Base-by-base conservation (phyloP, 1,139 yeast genomes). In the Pichia sp. region DNA sequence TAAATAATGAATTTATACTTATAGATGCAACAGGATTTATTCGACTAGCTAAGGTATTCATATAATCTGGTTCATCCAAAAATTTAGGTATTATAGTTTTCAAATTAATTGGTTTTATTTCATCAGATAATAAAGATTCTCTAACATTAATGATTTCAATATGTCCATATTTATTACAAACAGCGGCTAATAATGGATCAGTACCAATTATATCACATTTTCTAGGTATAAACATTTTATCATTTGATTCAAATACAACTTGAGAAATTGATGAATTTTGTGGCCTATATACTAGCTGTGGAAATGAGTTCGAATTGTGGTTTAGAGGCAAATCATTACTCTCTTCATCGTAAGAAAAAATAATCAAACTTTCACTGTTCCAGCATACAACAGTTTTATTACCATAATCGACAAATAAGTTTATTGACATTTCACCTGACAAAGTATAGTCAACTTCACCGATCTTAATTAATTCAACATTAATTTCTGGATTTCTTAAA, bases 101-200 rank as follows among this genome's bases (percentile, higher is more conserved):
- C 3, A 39, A 26, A 24, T 45, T 33, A 1, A 51, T 37, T 10
- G 62, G 59, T 20, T 11, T 36, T 33, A 51, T 38, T 27, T 37
- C 37, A 30, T 51, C 42, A 20, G 43, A 37, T n/a, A 60, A 53
- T 6, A 47, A 46, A 11, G 50, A 37, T 20, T 51, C 62, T 44
- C 80, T 62, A 6, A 71, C 57, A 49, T 74, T 68, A 46, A 73
- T 59, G 1, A 71, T 59, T 27, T 65, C 54, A 5, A 74, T 65
- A 22, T 57, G 51, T 16, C 70, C 71, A 10, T 60, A 54, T 24
- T 55, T 59, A 0, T 74, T 61, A 24, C 70, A 65, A 2, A 76
- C 58, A 0, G 77, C 81, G 28, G 71, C 54, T 41, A 71, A 65
- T 38, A 80, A 69, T 6, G 82, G 80, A 57, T 79, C 82, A 6